Conservation (phyloP, 495 filamentous ascomycete species). For the Daldinia decipiens region DNA sequence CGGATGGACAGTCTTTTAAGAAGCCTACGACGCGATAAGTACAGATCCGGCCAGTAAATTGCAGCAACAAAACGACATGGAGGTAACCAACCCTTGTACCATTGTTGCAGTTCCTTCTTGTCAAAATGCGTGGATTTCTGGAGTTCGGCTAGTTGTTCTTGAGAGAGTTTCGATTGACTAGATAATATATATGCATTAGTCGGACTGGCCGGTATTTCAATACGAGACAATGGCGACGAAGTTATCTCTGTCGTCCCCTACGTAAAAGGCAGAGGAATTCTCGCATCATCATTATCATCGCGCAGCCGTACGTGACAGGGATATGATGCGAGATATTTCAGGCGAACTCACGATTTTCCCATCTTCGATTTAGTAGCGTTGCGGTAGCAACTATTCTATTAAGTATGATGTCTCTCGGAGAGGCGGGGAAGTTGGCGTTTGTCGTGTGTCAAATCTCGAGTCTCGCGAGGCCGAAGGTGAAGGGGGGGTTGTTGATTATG, state of each 20-base stretch:
- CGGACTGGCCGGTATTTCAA: background rate
- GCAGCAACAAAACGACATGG: conserved; percentile 4
- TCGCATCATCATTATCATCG: conserved; percentile 12
- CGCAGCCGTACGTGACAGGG: conserved; percentile 21
- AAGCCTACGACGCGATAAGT: conserved; percentile 71
- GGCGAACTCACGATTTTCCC: conserved; percentile 60
- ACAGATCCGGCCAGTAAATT: conserved; percentile 5
- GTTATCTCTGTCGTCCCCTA: conserved; percentile 10
- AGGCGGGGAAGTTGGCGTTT: conserved; percentile 17
- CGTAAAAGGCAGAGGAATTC: conserved; percentile 25
- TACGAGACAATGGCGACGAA: conserved; percentile 11
- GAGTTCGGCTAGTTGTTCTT: conserved; percentile 92
- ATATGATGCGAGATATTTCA: conserved; percentile 18
- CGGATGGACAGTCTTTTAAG: conserved; percentile 96
- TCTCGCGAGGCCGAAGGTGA: conserved; percentile 24
- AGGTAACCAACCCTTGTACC: conserved; percentile 87
- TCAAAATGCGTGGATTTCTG: conserved; percentile 98
- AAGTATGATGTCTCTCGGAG: conserved; percentile 2
- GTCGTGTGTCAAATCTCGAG: conserved; percentile 14
- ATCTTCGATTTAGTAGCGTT: conserved; percentile 43
- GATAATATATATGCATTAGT: conserved; percentile 21
- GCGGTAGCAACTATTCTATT: conserved; percentile 5
- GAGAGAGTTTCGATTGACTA: conserved; percentile 94
- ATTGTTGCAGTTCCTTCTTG: conserved; percentile 99
- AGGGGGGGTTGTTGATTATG: conserved; percentile 41